Conservation (phyloP, 306 rosid species). For the Luffa acutangula region DNA sequence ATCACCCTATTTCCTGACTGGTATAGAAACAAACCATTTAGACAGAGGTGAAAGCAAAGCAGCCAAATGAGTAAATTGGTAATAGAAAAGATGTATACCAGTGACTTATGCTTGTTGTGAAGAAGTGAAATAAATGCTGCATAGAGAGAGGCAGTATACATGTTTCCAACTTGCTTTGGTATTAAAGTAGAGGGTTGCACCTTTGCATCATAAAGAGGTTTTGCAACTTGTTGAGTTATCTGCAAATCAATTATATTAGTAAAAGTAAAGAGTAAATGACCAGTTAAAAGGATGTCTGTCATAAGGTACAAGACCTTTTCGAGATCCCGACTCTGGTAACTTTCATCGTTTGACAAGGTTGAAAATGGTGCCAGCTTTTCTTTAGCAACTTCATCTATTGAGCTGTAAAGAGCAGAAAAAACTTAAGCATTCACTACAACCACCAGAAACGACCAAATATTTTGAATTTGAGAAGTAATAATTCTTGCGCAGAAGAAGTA, state of each 20-base stretch:
- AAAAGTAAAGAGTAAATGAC: conserved; percentile 1
- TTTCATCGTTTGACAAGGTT: conserved; percentile 62
- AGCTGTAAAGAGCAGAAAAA: conserved; percentile 41
- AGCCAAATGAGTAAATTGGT: conserved; percentile 1
- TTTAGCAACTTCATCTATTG: conserved; percentile 54
- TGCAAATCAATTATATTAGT: conserved; percentile 22
- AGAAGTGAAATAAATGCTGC: conserved; percentile 92
- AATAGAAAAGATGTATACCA: conserved; percentile 44
- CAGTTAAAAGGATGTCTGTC: background rate
- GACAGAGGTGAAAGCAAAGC: background rate
- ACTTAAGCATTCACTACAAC: conserved; percentile 13
- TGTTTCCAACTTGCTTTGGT: conserved; percentile 96
- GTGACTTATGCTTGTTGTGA: conserved; percentile 56
- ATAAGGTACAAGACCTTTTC: conserved; percentile 55
- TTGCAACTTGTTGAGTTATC: conserved; percentile 87
- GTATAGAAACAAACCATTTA: conserved; percentile 9
- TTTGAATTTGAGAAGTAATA: conserved; percentile 5
- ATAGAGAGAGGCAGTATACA: conserved; percentile 98
- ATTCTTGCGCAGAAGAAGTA: conserved; percentile 10
- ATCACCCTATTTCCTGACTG: conserved; percentile 73
- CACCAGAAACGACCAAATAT: conserved; percentile 2
- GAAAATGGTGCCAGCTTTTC: conserved; percentile 76
- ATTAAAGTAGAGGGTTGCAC: conserved; percentile 84
- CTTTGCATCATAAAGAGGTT: conserved; percentile 69
- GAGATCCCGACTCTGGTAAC: conserved; percentile 94